These are phyloP conservation scores for Cladosporium sp. DNA, from an alignment of 2,329 filamentous ascomycete genomes.

Conservation along the genomic window DNA sequence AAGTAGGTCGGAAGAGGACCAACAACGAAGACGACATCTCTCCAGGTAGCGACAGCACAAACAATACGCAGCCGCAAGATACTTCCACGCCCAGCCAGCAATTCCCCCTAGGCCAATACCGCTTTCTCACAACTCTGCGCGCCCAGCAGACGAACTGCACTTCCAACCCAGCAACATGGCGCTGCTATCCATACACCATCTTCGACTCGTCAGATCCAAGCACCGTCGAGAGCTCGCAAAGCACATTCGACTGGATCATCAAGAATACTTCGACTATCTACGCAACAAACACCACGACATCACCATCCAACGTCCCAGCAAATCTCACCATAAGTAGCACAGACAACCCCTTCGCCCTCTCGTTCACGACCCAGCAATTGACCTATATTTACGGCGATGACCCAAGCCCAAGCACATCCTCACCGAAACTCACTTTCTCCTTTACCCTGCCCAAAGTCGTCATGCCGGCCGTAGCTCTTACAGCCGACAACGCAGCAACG, in stretches of 20 bases:
- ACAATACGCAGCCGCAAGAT: conserved; percentile 8
- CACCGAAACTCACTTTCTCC: conserved; percentile 57
- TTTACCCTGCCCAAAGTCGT: conserved; percentile 52
- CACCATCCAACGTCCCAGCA: conserved; percentile 42
- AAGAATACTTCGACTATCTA: conserved; percentile 36
- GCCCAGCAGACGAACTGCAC: conserved; percentile 55
- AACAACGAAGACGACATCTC: conserved; percentile 2
- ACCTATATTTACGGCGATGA: conserved; percentile 44
- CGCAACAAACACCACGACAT: conserved; percentile 50
- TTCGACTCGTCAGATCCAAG: conserved; percentile 37
- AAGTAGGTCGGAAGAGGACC: conserved; percentile 17
- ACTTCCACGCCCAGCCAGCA: conserved; percentile 18
- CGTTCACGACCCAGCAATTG: conserved; percentile 52
- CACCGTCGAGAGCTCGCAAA: conserved; percentile 36
- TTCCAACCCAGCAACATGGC: conserved; percentile 55
- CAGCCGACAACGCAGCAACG: conserved; percentile 42
- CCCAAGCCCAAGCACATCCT: conserved; percentile 27
- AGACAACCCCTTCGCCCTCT: conserved; percentile 53
- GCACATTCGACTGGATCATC: conserved; percentile 62
- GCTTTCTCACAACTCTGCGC: conserved; percentile 56
- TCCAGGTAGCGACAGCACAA: conserved; percentile 16
- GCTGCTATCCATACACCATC: conserved; percentile 55
- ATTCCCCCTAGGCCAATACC: conserved; percentile 62
- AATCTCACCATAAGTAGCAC: conserved; percentile 46
- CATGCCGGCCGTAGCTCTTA: conserved; percentile 44